Evolutionary conservation across 768 basidiomycete genomes (phyloP).

Genomic region (Suillus clintonianus): DNA sequence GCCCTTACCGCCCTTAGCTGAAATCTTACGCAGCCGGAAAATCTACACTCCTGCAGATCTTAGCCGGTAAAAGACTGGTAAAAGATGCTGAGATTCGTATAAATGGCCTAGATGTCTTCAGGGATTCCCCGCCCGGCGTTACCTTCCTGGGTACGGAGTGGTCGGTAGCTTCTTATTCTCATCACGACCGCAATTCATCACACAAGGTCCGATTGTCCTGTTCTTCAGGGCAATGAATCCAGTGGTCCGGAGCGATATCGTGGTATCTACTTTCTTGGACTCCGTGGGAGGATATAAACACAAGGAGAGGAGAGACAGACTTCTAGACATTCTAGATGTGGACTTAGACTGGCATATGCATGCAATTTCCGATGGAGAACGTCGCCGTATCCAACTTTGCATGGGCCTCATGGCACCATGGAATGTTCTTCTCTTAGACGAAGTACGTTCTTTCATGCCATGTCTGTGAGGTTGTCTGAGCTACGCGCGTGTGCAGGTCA

Average conservation of each 20-base stretch:
- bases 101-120: slow-evolving; percentile 85
- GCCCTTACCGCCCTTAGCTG: neutral
- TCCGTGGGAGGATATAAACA: slow-evolving; percentile 95
- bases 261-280: slow-evolving; percentile 93
- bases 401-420: slow-evolving; percentile 95
- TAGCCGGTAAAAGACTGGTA: slow-evolving; percentile 89
- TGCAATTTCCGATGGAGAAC: slow-evolving; percentile 93
- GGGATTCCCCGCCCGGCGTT: slow-evolving; percentile 78
- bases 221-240: slow-evolving; percentile 90
- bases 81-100: slow-evolving; percentile 65
- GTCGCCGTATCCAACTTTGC: slow-evolving; percentile 89
- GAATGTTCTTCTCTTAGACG: slow-evolving; percentile 92
- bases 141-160: slow-evolving; percentile 95
- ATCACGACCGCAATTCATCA: neutral
- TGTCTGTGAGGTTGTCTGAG: slow-evolving; percentile 6
- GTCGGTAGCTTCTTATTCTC: slow-evolving; percentile 40
- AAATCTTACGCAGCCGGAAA: slow-evolving; percentile 68
- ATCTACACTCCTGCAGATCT: slow-evolving; percentile 91
- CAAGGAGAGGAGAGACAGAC: slow-evolving; percentile 80
- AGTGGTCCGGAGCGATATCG: slow-evolving; percentile 90
- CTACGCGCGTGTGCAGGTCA: slow-evolving; percentile 57
- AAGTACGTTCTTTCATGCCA: slow-evolving; percentile 50
- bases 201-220: neutral
- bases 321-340: slow-evolving; percentile 91
- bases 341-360: slow-evolving; percentile 98